Conservation (phyloP, 495 filamentous ascomycete genomes). For the Aspergillus cavernicola region DNA sequence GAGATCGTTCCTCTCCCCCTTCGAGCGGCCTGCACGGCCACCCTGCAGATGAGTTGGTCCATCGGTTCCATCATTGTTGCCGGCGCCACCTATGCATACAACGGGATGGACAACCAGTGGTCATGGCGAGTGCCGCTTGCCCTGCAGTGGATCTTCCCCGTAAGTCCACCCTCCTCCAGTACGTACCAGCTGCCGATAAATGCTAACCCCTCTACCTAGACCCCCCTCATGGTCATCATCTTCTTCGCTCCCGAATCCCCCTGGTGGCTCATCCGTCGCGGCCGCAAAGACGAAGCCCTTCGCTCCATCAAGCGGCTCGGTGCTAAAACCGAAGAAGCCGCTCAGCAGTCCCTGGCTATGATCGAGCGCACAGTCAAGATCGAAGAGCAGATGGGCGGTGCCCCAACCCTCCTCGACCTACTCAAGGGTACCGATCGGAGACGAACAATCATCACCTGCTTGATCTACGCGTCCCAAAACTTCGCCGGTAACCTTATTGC, state of each 20-base stretch:
- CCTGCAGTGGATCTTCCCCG: slow-evolving; percentile 76
- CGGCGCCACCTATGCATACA: slow-evolving; percentile 57
- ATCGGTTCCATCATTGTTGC: slow-evolving; percentile 67
- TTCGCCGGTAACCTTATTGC: slow-evolving; percentile 60
- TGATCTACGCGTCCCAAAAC: slow-evolving; percentile 44
- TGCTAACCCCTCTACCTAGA: slow-evolving; percentile 11
- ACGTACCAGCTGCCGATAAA: too few relatives aligned
- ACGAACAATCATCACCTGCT: slow-evolving; percentile 63
- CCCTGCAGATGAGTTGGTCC: slow-evolving; percentile 71
- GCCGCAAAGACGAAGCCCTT: slow-evolving; percentile 58
- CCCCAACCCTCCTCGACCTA: slow-evolving; percentile 58
- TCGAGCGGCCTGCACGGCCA: slow-evolving; percentile 62
- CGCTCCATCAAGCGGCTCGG: slow-evolving; percentile 59
- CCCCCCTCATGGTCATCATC: slow-evolving; percentile 60
- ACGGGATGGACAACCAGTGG: too few relatives aligned
- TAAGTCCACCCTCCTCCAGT: too few relatives aligned
- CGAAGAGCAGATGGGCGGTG: slow-evolving; percentile 51
- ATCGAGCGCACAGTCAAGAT: slow-evolving; percentile 68
- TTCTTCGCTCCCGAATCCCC: slow-evolving; percentile 65
- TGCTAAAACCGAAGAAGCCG: slow-evolving; percentile 49
- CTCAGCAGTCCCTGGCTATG: slow-evolving; percentile 66
- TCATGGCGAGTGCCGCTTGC: slow-evolving; percentile 47
- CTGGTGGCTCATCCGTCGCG: slow-evolving; percentile 52
- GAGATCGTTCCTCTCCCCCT: slow-evolving; percentile 65
- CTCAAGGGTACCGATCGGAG: slow-evolving; percentile 63